Base-by-base conservation (phyloP, 2,329 filamentous ascomycete genomes). In the Colletotrichum neosansevieriae region DNA sequence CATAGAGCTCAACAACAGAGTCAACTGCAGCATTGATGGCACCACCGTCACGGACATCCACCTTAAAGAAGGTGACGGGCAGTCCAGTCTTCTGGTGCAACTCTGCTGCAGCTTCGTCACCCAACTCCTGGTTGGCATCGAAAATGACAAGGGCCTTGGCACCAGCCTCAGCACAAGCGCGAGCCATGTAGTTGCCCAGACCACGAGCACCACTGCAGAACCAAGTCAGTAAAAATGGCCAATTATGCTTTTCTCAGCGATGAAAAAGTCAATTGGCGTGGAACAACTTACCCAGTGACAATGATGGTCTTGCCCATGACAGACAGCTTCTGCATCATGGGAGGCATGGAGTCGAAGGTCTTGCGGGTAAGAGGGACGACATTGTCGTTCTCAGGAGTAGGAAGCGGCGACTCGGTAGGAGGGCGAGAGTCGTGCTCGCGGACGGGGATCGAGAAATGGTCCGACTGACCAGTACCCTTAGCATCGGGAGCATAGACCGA, bases 171-270 rank as follows among this genome's bases (percentile, higher is more conserved):
- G 91, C 89, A 71, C 92, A 90, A 63, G 91, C 92, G 70, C 91
- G 88, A 54, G 92, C 91, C 90, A 94, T 94, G 82, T 91, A 86
- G 85, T 92, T 92, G 57, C 92, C 92, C 6, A 94, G 84, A 76
- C 92, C 92, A 74, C 92, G 90, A 70, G 91, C 92, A 78, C 90
- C 92, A 76, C 91, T 91, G 56, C 11, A 15, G 44, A 49, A 29
- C 11, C 17, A 63, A 42, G 56, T 69, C 36, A 70, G 60, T 24
- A 54, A 69, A 38, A 40, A 36, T 47, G n/a, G n/a, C 34, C 63
- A 34, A 21, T 15, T 15, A n/a, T 59, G 12, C 34, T 11, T 64
- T 61, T 47, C 49, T 24, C 7, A 17, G 9, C 6, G 24, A 3
- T 4, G 13, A 1, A 13, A 4, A 45, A 9, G 15, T 44, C 54